These are phyloP conservation scores for Tricholoma terreum DNA, from an alignment of 768 basidiomycete species.

Conservation along the genomic window DNA sequence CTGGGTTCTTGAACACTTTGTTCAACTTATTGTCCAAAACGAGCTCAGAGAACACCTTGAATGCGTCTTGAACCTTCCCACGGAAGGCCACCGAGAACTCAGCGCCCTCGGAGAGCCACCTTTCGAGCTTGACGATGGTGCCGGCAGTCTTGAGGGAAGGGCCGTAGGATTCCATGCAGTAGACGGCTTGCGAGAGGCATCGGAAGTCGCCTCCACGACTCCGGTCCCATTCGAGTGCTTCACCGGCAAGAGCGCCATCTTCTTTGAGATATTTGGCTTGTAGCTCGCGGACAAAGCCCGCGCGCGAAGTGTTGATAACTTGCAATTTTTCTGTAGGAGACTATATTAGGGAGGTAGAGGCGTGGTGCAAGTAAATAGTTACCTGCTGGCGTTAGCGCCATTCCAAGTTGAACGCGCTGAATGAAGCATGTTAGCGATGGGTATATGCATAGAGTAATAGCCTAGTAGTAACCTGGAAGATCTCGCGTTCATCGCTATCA, in stretches of 20 bases:
- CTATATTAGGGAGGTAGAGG: background rate
- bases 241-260: slow-evolving; percentile 31
- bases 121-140: slow-evolving; percentile 44
- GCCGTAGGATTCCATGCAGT: slow-evolving; percentile 41
- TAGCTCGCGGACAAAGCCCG: slow-evolving; percentile 54
- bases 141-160: slow-evolving; percentile 20
- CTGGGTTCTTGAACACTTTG: slow-evolving; percentile 35
- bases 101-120: slow-evolving; percentile 42
- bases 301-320: slow-evolving; percentile 55
- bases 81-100: slow-evolving; percentile 30
- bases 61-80: slow-evolving; percentile 37
- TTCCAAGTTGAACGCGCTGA: slow-evolving; percentile 72
- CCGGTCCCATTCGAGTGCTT: slow-evolving; percentile 45
- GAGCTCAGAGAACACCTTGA: slow-evolving; percentile 45
- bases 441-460: background rate
- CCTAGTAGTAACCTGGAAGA: slow-evolving; percentile 56
- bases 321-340: slow-evolving; percentile 59
- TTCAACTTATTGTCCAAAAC: slow-evolving; percentile 34
- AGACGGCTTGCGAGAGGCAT: slow-evolving; percentile 52
- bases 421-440: background rate
- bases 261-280: slow-evolving; percentile 42
- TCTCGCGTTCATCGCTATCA: slow-evolving; percentile 57
- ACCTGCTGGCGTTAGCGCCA: slow-evolving; percentile 73
- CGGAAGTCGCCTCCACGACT: slow-evolving; percentile 54
- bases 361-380: slow-evolving; percentile 8